Base-by-base conservation (phyloP, 2,329 filamentous ascomycete genomes). In the Coniochaeta ligniaria region DNA sequence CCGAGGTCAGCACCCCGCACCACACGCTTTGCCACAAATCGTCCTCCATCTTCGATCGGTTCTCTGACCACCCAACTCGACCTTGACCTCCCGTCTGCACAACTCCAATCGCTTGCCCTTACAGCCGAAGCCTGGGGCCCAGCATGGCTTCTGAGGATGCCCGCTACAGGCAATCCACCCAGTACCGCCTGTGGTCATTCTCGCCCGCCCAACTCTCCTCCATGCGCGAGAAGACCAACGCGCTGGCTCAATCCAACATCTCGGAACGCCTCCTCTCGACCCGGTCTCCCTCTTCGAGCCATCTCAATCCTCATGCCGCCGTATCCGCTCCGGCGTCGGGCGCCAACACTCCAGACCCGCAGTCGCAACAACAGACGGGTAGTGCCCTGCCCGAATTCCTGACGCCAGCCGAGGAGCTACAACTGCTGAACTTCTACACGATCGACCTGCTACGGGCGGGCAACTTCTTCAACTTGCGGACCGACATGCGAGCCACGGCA, bases 111-210 rank as follows among this genome's bases (percentile, higher is more conserved):
- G 16, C 3, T n/a, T 41, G 35, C 38, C 38, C 6, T 17, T 41
- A 4, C 4, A n/a, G 16, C 38, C n/a, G 16, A 17, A 17, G 38
- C 17, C 16, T 7, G 16, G 3, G 16, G 22, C 6, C 16, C 33
- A 22, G 59, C 63, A 91, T 96, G 85, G 81, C 82, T 8, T 90
- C 86, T 63, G 95, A 99, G 82, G 95, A 99, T 75, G 90, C 91
- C 66, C 82, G 93, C 60, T 99, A 98, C 76, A 87, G 92, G 35
- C 84, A 90, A 58, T 96, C 94, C 0, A 94, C 91, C 55, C 95
- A 99, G 74, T 98, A 87, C 72, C 86, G 90, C 50, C 82, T 96
- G 61, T 99, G 95, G 95, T 96, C 93, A 12, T 98, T 94, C 75
- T 91, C 92, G 0, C 84, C 87, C 2, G 75, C 85, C 3, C 85